Base-by-base conservation (phyloP, 176 grass and related monocot genomes). In the Raddia distichophylla region DNA sequence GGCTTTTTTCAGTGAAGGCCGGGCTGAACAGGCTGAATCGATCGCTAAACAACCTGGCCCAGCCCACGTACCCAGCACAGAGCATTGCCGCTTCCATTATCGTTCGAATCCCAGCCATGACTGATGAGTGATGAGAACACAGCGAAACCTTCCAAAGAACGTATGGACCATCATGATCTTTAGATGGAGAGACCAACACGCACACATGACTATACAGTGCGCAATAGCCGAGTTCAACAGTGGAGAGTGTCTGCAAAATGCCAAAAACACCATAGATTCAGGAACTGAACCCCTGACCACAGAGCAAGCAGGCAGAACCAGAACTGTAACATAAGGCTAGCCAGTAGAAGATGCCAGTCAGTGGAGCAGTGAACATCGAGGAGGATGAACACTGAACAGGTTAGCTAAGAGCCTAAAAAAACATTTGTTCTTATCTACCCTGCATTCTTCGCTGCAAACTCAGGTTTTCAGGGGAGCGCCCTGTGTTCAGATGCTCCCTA, bases 401-500 rank as follows among this genome's bases (percentile, higher is more conserved):
- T 14, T 5, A 47, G 37, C 61, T 79, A 55, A 33, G 37, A 20
- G 59, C 64, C 73, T 82, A 70, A 48, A 83, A 83, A n/a, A 20
- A 60, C 71, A 32, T 76, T 71, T 61, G 13, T 37, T 80, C 50
- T 35, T 59, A 15, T 62, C 56, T 20, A 62, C 34, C 69, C 65
- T 27, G 18, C 61, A 52, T 78, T 68, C 72, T 45, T 13, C 84
- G n/a, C 37, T 40, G 37, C 37, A 5, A 40, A 40, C 12, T 13
- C 75, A 63, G 52, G 71, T 69, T 70, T 63, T 19, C 35, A 11
- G 49, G 54, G 78, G 35, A 4, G 1, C 37, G 18, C 10, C 8
- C 81, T 88, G 75, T 74, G 27, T 75, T 34, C 69, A 84, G 81
- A 84, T 79, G 81, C 69, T 20, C 75, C 62, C 81, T 75, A 80